Conservation (phyloP, 129 eudicot genomes). For the Kitagawia praeruptora region DNA sequence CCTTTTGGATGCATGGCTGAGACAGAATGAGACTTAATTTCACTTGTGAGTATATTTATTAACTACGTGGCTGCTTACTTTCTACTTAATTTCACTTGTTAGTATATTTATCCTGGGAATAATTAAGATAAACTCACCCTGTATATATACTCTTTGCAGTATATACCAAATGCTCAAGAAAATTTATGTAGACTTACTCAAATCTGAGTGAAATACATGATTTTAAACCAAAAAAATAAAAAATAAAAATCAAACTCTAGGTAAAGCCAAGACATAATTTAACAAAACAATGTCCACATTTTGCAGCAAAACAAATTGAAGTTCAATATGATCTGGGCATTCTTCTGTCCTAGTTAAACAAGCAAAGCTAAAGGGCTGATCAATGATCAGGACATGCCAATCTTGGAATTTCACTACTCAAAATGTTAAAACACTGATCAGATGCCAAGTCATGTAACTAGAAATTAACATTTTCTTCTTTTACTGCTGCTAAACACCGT, state of each 20-base stretch:
- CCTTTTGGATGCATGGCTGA: background rate
- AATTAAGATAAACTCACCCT: no score
- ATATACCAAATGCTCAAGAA: no score
- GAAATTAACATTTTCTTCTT: background rate
- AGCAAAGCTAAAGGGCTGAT: background rate
- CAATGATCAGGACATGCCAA: background rate
- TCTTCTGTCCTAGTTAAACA: no score
- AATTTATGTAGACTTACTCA: no score
- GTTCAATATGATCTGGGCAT: background rate
- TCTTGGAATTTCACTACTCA: background rate
- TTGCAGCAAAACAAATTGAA: background rate
- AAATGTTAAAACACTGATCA: background rate
- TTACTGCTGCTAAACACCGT: background rate
- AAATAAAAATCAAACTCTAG: background rate
- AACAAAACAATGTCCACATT: background rate
- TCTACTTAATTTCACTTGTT: no score
- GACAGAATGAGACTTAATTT: no score
- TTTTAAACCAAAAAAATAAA: no score
- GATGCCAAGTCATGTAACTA: background rate
- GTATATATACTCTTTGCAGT: no score
- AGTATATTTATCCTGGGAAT: no score
- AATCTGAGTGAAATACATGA: no score
- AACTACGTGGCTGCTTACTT: no score
- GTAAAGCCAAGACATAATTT: background rate
- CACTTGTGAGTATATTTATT: no score